phyloP scores from a whole-genome alignment of 2,329 filamentous ascomycete genomes.

The Pseudogymnoascus sp. region DNA sequence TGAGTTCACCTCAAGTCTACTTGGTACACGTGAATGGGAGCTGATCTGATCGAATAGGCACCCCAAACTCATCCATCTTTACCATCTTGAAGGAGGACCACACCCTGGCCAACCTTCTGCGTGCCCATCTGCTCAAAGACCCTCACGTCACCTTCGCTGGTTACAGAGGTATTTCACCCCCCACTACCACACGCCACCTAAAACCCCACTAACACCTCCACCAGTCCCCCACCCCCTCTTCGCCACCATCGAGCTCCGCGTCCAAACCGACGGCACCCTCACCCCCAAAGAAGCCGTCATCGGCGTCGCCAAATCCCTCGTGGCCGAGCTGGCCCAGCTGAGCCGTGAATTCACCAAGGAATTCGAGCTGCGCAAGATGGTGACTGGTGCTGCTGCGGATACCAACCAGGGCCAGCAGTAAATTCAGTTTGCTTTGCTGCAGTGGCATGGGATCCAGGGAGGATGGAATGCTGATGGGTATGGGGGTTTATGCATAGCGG shows the following conservation, averaged over 20 bases:
- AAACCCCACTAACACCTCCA: neutral
- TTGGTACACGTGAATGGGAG: neutral
- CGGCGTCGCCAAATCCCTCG: constrained; percentile 70
- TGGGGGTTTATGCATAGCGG: constrained; percentile 2
- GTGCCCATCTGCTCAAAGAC: constrained; percentile 76
- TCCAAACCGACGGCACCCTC: constrained; percentile 85
- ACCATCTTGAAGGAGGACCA: constrained; percentile 95
- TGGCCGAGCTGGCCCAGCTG: constrained; percentile 71
- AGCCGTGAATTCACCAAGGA: constrained; percentile 88
- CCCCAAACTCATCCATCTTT: constrained; percentile 93
- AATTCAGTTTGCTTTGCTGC: neutral
- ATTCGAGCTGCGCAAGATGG: constrained; percentile 82
- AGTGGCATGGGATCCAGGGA: neutral
- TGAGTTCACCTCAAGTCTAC: constrained; percentile 39
- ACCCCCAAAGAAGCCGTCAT: constrained; percentile 85
- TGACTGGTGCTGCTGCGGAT: constrained; percentile 39
- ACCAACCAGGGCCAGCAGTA: neutral
- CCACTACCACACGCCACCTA: constrained; percentile 25
- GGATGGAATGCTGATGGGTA: neutral
- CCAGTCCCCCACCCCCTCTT: constrained; percentile 35
- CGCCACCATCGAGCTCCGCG: constrained; percentile 59
- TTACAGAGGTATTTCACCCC: constrained; percentile 65
- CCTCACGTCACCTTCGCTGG: constrained; percentile 81
- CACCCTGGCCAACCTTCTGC: constrained; percentile 84
- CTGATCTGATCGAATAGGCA: constrained; percentile 46